phyloP scores from a whole-genome alignment of 352 stramenopile genomes.

The Phytophthora hybrid region DNA sequence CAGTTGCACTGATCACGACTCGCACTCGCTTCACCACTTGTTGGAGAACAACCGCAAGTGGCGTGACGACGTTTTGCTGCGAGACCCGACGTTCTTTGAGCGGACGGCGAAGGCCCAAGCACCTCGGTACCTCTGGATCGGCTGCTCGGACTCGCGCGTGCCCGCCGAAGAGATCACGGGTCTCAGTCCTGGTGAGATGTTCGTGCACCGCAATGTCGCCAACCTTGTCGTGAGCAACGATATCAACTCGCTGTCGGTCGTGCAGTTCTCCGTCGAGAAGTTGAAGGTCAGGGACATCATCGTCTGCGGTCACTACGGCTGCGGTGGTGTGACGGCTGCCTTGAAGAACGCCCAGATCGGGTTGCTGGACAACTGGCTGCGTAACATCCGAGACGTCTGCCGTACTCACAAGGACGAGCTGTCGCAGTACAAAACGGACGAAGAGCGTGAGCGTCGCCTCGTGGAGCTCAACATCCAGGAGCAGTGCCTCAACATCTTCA shows the following conservation, averaged over 20 bases:
- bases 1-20: slow-evolving; percentile 27
- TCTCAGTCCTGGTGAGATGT: slow-evolving; percentile 80
- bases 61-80: slow-evolving; percentile 59
- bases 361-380: slow-evolving; percentile 92
- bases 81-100: slow-evolving; percentile 75
- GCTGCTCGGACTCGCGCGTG: slow-evolving; percentile 89
- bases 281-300: slow-evolving; percentile 93
- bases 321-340: slow-evolving; percentile 83
- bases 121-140: slow-evolving; percentile 91
- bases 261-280: slow-evolving; percentile 86
- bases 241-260: slow-evolving; percentile 63
- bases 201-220: slow-evolving; percentile 92
- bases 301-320: slow-evolving; percentile 93
- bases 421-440: slow-evolving; percentile 28
- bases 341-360: slow-evolving; percentile 80
- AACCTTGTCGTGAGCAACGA: slow-evolving; percentile 77
- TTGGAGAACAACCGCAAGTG: slow-evolving; percentile 80
- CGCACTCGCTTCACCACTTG: slow-evolving; percentile 50
- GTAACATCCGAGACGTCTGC: slow-evolving; percentile 87
- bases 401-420: slow-evolving; percentile 42
- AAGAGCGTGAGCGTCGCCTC: slow-evolving; percentile 48
- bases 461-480: slow-evolving; percentile 89
- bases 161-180: slow-evolving; percentile 87
- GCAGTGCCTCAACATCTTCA: slow-evolving; percentile 88
- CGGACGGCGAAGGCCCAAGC: slow-evolving; percentile 71